These are phyloP conservation scores for Floccularia luteovirens DNA, from an alignment of 768 basidiomycete genomes.

Conservation along the genomic window DNA sequence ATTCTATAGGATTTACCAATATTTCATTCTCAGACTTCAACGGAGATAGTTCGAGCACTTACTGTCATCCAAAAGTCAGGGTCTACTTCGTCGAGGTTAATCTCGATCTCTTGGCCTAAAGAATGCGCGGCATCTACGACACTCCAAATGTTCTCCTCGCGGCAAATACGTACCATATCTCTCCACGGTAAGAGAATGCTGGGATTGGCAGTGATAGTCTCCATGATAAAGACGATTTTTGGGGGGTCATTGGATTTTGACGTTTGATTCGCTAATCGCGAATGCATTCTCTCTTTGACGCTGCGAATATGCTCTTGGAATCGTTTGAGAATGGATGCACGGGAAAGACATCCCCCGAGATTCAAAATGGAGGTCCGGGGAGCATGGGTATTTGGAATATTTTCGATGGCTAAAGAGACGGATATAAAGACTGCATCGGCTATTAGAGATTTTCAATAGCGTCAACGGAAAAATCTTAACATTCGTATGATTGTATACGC, in stretches of 20 bases:
- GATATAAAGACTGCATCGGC: not conserved
- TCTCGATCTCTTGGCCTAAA: slow-evolving; percentile 60
- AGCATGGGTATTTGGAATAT: not conserved
- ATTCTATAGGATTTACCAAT: slow-evolving; percentile 28
- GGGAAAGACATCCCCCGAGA: not conserved
- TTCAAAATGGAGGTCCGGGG: not conserved
- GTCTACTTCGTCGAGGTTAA: slow-evolving; percentile 43
- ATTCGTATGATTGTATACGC: not conserved
- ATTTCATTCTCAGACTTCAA: not conserved
- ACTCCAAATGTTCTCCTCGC: slow-evolving; percentile 51
- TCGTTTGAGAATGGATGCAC: not conserved
- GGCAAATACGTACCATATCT: slow-evolving; percentile 57
- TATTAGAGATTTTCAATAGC: not conserved
- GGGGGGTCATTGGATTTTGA: not conserved
- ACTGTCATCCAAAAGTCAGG: slow-evolving; percentile 78
- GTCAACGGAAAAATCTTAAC: not conserved
- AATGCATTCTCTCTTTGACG: not conserved
- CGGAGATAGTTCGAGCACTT: slow-evolving; percentile 12
- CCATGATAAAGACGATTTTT: slow-evolving; percentile 59
- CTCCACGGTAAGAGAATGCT: slow-evolving; percentile 65
- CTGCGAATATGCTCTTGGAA: slow-evolving; percentile 12
- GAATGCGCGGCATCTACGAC: slow-evolving; percentile 75
- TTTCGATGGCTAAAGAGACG: not conserved
- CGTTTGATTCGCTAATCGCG: not conserved
- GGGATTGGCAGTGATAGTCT: slow-evolving; percentile 52